phyloP scores from a whole-genome alignment of 805 yeast genomes.

The Yamadazyma sp. region DNA sequence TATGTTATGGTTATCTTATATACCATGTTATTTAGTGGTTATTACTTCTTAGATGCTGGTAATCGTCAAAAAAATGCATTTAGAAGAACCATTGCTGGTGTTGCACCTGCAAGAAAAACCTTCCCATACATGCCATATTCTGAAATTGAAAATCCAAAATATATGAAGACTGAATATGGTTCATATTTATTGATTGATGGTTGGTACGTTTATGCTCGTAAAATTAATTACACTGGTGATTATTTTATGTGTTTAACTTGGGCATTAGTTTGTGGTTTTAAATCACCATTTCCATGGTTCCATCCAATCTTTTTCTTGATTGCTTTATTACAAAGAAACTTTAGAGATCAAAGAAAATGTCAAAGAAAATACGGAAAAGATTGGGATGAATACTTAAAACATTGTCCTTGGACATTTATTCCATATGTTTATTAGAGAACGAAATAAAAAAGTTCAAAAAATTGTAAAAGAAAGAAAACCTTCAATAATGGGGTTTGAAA shows the following conservation, averaged over 20 bases:
- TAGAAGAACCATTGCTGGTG: slow-evolving; percentile 82
- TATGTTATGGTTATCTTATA: slow-evolving; percentile 57
- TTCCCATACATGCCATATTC: slow-evolving; percentile 93
- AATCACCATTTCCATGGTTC: slow-evolving; percentile 92
- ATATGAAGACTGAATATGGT: slow-evolving; percentile 82
- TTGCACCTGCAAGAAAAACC: slow-evolving; percentile 68
- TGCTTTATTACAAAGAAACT: slow-evolving; percentile 84
- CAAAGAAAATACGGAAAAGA: slow-evolving; percentile 87
- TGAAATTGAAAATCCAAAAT: slow-evolving; percentile 77
- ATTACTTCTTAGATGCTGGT: slow-evolving; percentile 91
- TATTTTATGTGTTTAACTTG: slow-evolving; percentile 83
- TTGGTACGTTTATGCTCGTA: slow-evolving; percentile 92
- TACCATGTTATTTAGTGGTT: slow-evolving; percentile 59
- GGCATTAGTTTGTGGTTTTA: slow-evolving; percentile 88
- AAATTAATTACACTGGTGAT: slow-evolving; percentile 94
- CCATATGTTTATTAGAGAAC: slow-evolving; percentile 67
- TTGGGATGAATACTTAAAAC: slow-evolving; percentile 82
- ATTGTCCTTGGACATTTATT: slow-evolving; percentile 88
- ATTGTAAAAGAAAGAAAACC: no score
- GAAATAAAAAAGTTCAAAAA: no score
- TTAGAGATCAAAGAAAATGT: slow-evolving; percentile 85
- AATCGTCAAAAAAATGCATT: slow-evolving; percentile 95
- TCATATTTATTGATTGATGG: slow-evolving; percentile 86
- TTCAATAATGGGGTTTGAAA: no score
- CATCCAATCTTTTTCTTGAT: slow-evolving; percentile 87